Percentiles rank a stretch among this genome's conserved stretches.
phyloP scores from a whole-genome alignment of 345 rosid species.

The Eucalyptus brandiana region DNA sequence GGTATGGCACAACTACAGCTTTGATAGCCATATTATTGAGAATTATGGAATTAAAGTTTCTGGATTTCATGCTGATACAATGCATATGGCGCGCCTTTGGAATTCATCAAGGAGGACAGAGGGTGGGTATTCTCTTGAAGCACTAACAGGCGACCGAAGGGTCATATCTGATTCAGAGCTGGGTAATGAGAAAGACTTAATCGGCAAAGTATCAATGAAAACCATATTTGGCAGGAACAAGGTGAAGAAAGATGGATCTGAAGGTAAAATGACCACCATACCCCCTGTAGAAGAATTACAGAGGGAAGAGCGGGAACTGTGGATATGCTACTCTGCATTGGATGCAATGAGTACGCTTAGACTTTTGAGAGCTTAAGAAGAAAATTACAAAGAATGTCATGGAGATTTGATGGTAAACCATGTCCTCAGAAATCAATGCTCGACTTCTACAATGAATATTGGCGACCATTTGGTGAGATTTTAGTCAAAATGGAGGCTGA shows the following conservation, averaged over 20 bases:
- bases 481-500: constrained; percentile 84
- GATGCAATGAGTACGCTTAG: constrained; percentile 87
- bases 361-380: constrained; percentile 61
- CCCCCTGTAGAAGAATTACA: constrained; percentile 90
- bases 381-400: constrained; percentile 31
- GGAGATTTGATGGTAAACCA: constrained; percentile 50
- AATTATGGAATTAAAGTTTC: constrained; percentile 64
- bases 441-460: constrained; percentile 64
- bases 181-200: constrained; percentile 33
- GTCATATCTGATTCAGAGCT: constrained; percentile 36
- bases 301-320: constrained; percentile 50
- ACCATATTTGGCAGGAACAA: constrained; percentile 74
- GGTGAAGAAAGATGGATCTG: constrained; percentile 81
- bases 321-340: constrained; percentile 92
- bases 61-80: constrained; percentile 96
- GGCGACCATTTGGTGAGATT: constrained; percentile 85
- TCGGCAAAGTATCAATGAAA: constrained; percentile 91
- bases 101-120: constrained; percentile 67
- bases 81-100: constrained; percentile 99
- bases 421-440: constrained; percentile 40
- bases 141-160: constrained; percentile 58
- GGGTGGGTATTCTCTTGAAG: constrained; percentile 97
- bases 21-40: constrained; percentile 75
- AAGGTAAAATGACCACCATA: constrained; percentile 54
- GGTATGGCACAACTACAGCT: constrained; percentile 99